Conservation (phyloP, 257 asterid genomes). For the Plantago ovata region DNA sequence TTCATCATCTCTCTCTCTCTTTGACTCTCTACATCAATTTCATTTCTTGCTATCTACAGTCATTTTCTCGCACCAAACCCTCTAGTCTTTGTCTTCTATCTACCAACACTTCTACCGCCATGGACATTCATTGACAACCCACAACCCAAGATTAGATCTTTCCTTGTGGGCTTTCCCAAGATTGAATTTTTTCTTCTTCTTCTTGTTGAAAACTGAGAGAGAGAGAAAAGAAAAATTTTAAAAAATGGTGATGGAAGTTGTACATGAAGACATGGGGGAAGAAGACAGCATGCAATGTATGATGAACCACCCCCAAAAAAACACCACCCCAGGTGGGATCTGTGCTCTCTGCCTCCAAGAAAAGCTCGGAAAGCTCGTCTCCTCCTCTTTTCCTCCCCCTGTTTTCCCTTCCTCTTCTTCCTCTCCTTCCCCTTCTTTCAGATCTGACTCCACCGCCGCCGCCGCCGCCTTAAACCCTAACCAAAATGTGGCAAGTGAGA, state of each 20-base stretch:
- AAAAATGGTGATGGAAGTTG: slow-evolving; percentile 90
- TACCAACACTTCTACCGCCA: slow-evolving; percentile 6
- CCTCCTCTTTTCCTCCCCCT: slow-evolving; percentile 73
- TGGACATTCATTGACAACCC: neutral
- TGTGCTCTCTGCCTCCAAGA: slow-evolving; percentile 97
- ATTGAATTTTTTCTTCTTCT: neutral
- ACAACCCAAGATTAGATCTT: too few species aligned
- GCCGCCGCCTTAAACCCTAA: neutral
- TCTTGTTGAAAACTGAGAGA: neutral
- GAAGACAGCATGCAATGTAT: slow-evolving; percentile 72
- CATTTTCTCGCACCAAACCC: slow-evolving; percentile 11
- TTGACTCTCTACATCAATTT: slow-evolving; percentile 34
- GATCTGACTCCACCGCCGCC: slow-evolving; percentile 52
- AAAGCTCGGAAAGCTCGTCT: slow-evolving; percentile 90
- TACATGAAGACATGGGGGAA: slow-evolving; percentile 91
- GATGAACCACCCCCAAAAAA: slow-evolving; percentile 71
- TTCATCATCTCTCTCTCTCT: slow-evolving; percentile 22
- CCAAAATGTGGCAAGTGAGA: slow-evolving; percentile 22
- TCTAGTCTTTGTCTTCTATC: slow-evolving; percentile 14
- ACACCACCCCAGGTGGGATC: slow-evolving; percentile 88
- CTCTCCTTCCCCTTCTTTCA: slow-evolving; percentile 64
- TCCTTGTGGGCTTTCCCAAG: neutral
- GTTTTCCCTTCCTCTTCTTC: slow-evolving; percentile 88
- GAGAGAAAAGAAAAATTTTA: too few species aligned
- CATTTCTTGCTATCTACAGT: slow-evolving; percentile 13